phyloP scores from a whole-genome alignment of 2,329 filamentous ascomycete genomes.

The Xylariomycetidae sp. region DNA sequence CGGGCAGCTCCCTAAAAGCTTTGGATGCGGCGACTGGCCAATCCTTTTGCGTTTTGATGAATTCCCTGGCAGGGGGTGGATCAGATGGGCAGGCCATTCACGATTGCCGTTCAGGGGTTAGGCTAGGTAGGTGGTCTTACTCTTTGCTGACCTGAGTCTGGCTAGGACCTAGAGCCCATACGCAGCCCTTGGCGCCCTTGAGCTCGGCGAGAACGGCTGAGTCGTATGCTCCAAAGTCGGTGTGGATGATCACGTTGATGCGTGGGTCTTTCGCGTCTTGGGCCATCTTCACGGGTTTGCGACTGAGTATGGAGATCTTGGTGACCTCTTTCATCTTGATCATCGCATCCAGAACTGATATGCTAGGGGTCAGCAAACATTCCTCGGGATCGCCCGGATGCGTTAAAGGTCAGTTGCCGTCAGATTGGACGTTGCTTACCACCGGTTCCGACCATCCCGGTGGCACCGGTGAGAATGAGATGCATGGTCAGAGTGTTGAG shows the following conservation, averaged over 20 bases:
- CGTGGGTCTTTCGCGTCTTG: neutral
- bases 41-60: neutral
- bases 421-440: too few species aligned
- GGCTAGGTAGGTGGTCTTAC: neutral
- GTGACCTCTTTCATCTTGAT: neutral
- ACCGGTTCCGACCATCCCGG: slow-evolving; percentile 1
- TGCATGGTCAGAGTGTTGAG: slow-evolving; percentile 3
- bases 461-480: slow-evolving; percentile 2
- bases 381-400: too few species aligned
- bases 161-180: slow-evolving; percentile 1
- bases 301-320: slow-evolving; percentile 1
- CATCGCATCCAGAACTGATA: neutral
- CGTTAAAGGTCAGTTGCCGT: too few species aligned
- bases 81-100: too few species aligned
- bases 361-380: too few species aligned
- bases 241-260: slow-evolving; percentile 2
- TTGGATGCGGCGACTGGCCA: neutral
- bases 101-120: neutral
- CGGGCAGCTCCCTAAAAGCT: neutral
- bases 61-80: neutral
- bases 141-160: slow-evolving; percentile 1
- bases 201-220: neutral
- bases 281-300: slow-evolving; percentile 2
- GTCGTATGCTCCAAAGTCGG: slow-evolving; percentile 1
- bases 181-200: slow-evolving; percentile 1